Conservation (phyloP, 192 early-diverging fungal genomes). For the Coemansia sp. region DNA sequence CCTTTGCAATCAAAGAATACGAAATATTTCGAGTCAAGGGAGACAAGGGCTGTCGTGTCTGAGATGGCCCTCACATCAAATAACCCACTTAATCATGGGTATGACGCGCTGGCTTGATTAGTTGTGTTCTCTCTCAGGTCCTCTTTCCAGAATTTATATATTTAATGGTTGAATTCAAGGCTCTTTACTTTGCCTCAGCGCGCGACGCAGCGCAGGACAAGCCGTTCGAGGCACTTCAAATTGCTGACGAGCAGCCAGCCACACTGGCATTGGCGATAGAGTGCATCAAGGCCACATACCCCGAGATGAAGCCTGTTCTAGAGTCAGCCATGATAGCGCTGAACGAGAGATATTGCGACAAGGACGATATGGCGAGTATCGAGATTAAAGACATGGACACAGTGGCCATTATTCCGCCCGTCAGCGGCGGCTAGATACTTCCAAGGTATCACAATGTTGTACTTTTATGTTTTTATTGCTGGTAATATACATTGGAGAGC, state of each 20-base stretch:
- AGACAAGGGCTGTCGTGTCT: background rate
- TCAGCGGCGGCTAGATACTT: conserved; percentile 43
- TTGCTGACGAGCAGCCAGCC: background rate
- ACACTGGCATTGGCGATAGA: conserved; percentile 12
- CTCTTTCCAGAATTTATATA: background rate
- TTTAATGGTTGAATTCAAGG: conserved; percentile 16
- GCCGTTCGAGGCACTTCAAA: conserved; percentile 4
- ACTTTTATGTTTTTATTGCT: background rate
- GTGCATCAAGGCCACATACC: conserved; percentile 13
- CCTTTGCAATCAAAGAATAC: background rate
- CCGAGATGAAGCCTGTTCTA: conserved; percentile 10
- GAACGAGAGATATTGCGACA: conserved; percentile 35
- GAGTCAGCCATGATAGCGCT: conserved; percentile 25
- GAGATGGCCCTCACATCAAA: background rate
- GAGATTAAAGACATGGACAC: conserved; percentile 29
- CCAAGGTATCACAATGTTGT: background rate
- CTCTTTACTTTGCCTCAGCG: conserved; percentile 51
- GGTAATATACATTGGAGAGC: background rate
- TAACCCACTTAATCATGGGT: background rate
- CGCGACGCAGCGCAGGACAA: conserved; percentile 29
- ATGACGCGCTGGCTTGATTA: background rate
- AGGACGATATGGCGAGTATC: background rate
- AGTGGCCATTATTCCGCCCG: conserved; percentile 44
- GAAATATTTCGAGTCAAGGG: background rate
- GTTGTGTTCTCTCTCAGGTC: background rate